Conservation (phyloP, 83 land plant genomes). For the Picea engelmannii region DNA sequence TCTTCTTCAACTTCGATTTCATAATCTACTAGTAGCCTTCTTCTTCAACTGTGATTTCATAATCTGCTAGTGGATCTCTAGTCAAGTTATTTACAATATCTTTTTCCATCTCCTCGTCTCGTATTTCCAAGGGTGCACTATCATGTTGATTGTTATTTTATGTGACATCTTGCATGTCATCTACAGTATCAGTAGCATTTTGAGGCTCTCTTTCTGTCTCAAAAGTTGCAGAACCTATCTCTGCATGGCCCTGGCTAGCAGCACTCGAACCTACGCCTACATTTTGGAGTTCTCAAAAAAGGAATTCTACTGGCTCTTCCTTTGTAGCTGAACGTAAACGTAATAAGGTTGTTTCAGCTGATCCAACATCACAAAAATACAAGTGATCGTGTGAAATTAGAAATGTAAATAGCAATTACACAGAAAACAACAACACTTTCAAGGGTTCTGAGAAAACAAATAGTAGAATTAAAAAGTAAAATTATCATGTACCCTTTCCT, state of each 20-base stretch:
- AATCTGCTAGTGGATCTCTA: constrained; percentile 76
- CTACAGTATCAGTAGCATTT: neutral
- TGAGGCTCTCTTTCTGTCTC: constrained; percentile 6
- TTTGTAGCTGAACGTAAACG: neutral
- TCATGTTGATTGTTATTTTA: constrained; percentile 14
- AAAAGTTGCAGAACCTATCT: neutral
- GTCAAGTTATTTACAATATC: too few species aligned
- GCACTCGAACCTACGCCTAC: neutral
- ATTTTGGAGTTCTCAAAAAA: neutral
- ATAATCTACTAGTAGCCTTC: constrained; percentile 48
- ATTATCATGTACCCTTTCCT: too few species aligned
- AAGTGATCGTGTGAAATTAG: too few species aligned
- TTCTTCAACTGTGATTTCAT: constrained; percentile 78
- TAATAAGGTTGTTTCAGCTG: constrained; percentile 12
- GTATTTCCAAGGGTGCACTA: too few species aligned
- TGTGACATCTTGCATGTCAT: neutral
- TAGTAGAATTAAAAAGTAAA: neutral
- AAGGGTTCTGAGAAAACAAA: neutral
- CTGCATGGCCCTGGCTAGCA: neutral
- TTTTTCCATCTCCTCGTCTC: too few species aligned
- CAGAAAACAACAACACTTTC: neutral
- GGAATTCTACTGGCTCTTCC: constrained; percentile 7
- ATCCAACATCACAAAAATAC: neutral
- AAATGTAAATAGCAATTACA: neutral
- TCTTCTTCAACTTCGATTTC: too few species aligned